A percentile compares a stretch with the other conserved stretches of the same genome.
phyloP scores from a whole-genome alignment of 2,329 filamentous ascomycete genomes.

The Metarhizium album region DNA sequence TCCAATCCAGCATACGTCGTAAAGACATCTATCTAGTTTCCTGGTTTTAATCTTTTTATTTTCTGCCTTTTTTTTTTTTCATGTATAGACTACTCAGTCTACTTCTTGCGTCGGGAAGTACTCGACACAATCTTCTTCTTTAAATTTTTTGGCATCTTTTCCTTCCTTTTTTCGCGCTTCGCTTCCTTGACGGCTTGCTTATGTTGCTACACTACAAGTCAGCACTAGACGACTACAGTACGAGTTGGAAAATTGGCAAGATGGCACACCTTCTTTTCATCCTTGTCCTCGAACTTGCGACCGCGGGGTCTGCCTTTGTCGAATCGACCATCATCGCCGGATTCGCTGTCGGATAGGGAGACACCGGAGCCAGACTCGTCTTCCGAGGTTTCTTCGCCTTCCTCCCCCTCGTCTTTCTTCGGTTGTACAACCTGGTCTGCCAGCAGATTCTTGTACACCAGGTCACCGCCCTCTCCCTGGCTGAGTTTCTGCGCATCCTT shows the following conservation, averaged over 20 bases:
- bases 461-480: constrained; percentile 60
- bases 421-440: constrained; percentile 51
- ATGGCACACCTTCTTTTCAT: constrained; percentile 59
- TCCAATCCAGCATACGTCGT: neutral
- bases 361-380: constrained; percentile 39
- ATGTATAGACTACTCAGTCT: constrained; percentile 12
- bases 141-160: constrained; percentile 91
- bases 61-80: constrained; percentile 5
- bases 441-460: constrained; percentile 78
- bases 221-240: constrained; percentile 7
- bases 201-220: constrained; percentile 39
- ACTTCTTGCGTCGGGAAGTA: constrained; percentile 53
- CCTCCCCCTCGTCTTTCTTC: constrained; percentile 24
- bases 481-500: constrained; percentile 72
- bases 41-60: too few relatives aligned
- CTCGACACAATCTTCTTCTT: constrained; percentile 78
- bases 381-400: constrained; percentile 28
- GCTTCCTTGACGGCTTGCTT: constrained; percentile 91
- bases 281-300: constrained; percentile 83
- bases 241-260: neutral
- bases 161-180: constrained; percentile 84
- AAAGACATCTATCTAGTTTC: neutral
- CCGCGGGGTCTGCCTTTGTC: constrained; percentile 63
- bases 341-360: constrained; percentile 31
- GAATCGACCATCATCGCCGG: constrained; percentile 43